Conservation (phyloP, 2,329 filamentous ascomycete species). For the Alternaria gansuensis region DNA sequence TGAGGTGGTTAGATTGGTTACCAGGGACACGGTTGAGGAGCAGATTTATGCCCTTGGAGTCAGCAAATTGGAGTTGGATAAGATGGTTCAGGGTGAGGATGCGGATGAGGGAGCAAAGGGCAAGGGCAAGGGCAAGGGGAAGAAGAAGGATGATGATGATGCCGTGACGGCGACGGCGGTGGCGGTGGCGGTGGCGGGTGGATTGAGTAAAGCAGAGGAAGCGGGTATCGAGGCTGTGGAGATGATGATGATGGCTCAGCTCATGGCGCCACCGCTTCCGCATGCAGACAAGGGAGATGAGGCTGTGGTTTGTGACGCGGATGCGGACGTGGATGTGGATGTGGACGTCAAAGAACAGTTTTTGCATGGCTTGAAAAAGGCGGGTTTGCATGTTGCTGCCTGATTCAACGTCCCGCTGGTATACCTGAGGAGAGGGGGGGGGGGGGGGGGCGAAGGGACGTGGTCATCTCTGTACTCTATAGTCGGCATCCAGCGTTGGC, state of each 20-base stretch:
- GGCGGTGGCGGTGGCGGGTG: slow-evolving; percentile 21
- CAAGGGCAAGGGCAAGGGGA: slow-evolving; percentile 24
- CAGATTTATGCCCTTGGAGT: slow-evolving; percentile 90
- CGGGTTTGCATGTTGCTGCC: slow-evolving; percentile 51
- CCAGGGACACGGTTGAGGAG: slow-evolving; percentile 85
- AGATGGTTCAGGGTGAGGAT: slow-evolving; percentile 71
- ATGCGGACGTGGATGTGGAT: slow-evolving; percentile 38
- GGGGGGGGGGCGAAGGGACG: not conserved
- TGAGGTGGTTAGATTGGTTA: slow-evolving; percentile 87
- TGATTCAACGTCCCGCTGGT: not conserved
- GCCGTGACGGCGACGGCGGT: slow-evolving; percentile 3
- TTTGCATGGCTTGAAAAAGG: slow-evolving; percentile 53
- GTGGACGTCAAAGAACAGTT: slow-evolving; percentile 55
- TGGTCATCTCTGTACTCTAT: not conserved
- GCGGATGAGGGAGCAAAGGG: slow-evolving; percentile 46
- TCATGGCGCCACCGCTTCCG: slow-evolving; percentile 20
- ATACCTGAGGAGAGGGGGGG: not conserved
- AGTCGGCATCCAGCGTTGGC: slow-evolving; percentile 6
- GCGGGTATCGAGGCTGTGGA: slow-evolving; percentile 49
- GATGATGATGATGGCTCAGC: slow-evolving; percentile 54
- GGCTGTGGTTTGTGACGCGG: not conserved
- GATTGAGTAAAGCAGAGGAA: slow-evolving; percentile 50
- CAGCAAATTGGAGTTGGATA: slow-evolving; percentile 91
- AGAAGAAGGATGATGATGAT: slow-evolving; percentile 28
- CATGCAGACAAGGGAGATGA: slow-evolving; percentile 11